phyloP scores from a whole-genome alignment of 1,284 basidiomycete species.

The Boletus hoseneyae region DNA sequence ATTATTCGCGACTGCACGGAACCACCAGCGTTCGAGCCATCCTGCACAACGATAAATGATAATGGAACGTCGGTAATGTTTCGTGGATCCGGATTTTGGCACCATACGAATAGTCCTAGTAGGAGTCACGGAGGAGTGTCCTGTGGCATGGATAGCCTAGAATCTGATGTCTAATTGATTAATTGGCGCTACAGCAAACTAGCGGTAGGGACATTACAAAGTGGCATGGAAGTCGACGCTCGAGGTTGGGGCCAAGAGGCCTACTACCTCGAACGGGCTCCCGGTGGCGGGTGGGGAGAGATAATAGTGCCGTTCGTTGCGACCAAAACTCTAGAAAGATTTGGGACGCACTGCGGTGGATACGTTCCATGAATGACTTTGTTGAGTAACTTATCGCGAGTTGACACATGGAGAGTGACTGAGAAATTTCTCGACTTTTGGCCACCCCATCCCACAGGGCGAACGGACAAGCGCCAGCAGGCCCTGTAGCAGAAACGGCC shows the following conservation, averaged over 20 bases:
- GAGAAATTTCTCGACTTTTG: too few species aligned
- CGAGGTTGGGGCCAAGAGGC: not conserved
- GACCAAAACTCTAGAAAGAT: too few species aligned
- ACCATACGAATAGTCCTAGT: not conserved
- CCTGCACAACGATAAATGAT: constrained; percentile 15
- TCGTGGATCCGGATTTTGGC: not conserved
- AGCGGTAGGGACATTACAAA: not conserved
- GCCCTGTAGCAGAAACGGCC: constrained; percentile 12
- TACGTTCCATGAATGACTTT: too few species aligned
- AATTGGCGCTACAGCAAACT: constrained; percentile 6
- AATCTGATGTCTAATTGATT: not conserved
- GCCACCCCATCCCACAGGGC: too few species aligned
- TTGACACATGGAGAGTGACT: too few species aligned
- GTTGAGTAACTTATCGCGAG: too few species aligned
- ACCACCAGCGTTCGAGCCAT: constrained; percentile 9
- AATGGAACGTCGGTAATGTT: constrained; percentile 6
- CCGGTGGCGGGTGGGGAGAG: too few species aligned
- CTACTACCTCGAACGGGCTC: not conserved
- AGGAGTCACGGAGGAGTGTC: constrained; percentile 10
- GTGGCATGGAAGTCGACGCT: not conserved
- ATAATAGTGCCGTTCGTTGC: too few species aligned
- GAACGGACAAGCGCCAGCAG: too few species aligned
- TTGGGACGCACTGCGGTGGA: not conserved
- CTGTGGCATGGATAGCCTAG: not conserved
- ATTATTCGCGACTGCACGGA: not conserved